A percentile compares a stretch with the other conserved stretches of the same genome.
These are phyloP conservation scores for Polygonum aviculare DNA, from an alignment of 148 eudicot species.

Conservation along the genomic window DNA sequence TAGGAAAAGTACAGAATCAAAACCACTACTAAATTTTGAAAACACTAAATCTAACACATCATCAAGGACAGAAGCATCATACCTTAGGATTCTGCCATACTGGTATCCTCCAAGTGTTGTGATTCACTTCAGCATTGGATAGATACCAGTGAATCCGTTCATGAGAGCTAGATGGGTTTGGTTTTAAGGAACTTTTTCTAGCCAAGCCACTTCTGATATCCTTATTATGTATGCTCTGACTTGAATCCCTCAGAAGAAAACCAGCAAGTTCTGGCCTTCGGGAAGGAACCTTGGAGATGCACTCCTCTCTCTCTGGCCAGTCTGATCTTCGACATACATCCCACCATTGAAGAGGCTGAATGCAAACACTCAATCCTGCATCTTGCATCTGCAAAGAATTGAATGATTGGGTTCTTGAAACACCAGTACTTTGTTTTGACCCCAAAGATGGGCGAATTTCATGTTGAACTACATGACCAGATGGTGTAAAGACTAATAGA, in stretches of 20 bases:
- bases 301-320: constrained; percentile 87
- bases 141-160: constrained; percentile 68
- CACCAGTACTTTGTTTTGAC: constrained; percentile 44
- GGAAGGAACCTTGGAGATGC: constrained; percentile 34
- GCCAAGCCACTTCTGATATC: constrained; percentile 10
- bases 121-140: constrained; percentile 88
- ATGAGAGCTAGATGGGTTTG: constrained; percentile 33
- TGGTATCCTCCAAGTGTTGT: constrained; percentile 52
- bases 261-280: constrained; percentile 32
- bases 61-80: constrained; percentile 11
- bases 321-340: constrained; percentile 96
- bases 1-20: constrained; percentile 15
- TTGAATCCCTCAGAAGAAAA: constrained; percentile 8
- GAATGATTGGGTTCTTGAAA: constrained; percentile 35
- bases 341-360: constrained; percentile 87
- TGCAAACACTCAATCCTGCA: constrained; percentile 67
- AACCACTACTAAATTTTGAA: constrained; percentile 1
- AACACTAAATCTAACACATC: neutral
- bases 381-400: constrained; percentile 49
- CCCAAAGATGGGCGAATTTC: constrained; percentile 67
- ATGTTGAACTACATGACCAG: constrained; percentile 83
- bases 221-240: neutral
- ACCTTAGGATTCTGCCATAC: constrained; percentile 92
- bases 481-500: constrained; percentile 78
- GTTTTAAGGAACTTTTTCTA: neutral